Evolutionary conservation across 305 asterid species (phyloP), one percentile per base, ranked within the genome.

Genomic region (Fraxinus baroniana): DNA sequence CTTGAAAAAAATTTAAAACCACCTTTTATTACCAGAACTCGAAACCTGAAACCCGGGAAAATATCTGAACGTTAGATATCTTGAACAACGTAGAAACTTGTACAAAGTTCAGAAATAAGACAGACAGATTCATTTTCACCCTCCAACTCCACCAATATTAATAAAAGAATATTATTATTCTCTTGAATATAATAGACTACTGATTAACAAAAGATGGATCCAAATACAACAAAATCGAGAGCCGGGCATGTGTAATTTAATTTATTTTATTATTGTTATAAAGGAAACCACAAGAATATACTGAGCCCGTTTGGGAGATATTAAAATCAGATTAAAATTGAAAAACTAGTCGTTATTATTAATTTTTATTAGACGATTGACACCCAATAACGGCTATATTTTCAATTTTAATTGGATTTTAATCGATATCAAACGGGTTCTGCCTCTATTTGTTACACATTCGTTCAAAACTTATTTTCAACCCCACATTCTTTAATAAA

Each of bases 11-110:
- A 79, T 37, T 68, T 28, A n/a, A 32, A 73, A 36, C 24, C 70
- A 36, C 41, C 74, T 74, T 35, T 78, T 84, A 74, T 20, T 35
- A 44, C 37, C 41, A 10, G 20, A 37, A 73, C 17, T 62, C 35
- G 68, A 49, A 72, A 84, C 85, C 88, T 88, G 90, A 79, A 81
- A 81, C 36, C 36, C 9, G 37, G 57, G 33, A 82, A 46, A 68
- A 37, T 41, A 70, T 41, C 3, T 17, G 60, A 74, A n/a, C 82
- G 60, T 81, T 8, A 86, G 82, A 75, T 70, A n/a, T 22, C 24
- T 5, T 35, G 13, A 77, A 79, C 35, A 46, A 46, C 5, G 7
- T 7, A 24, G 72, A 64, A 64, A 64, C 33, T 24, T 24, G 72
- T 64, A 24, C 72, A 64, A 64, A 22, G 33, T 22, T 22, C 32